Evolutionary conservation across 2,329 filamentous ascomycete genomes (phyloP), one percentile per base, ranked within the genome.

Genomic region (Exophiala mesophila): DNA sequence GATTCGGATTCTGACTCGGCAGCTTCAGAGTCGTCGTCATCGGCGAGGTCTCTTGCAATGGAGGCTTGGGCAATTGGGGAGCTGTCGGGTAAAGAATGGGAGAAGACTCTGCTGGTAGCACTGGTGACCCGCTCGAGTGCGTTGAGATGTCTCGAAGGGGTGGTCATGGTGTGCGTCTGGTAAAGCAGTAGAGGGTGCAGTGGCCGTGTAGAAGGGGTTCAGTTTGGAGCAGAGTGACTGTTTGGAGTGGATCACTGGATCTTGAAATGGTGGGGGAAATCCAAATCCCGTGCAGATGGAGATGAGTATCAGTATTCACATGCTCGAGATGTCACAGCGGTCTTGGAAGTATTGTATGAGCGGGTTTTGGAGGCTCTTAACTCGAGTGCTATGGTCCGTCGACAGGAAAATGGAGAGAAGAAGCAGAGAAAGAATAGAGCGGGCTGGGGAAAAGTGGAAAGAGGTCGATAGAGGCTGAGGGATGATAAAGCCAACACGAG

Each of bases 51-150:
- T 26, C 77, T 71, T 5, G 80, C 80, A 44, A 88, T 69, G 23
- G 77, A 75, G 20, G 77, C 76, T 49, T 83, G 77, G 1, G 80
- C 82, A 35, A 84, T 70, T 16, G 82, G 80, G n/a, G 82, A 83
- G 19, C 71, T 68, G 16, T 77, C 73, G 18, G 68, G 67, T 60
- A 80, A 80, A 4, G 69, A 72, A 26, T 58, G 59, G 39, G 63
- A 26, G 24, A 56, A 51, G 15, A 45, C 49, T 28, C 45, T 36
- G 21, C 42, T 49, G 18, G 43, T 49, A n/a, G 44, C 26, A 32
- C 48, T 53, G 37, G 45, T 39, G 18, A 53, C 50, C 3, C 50
- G 47, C 16, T 53, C 48, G 2, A 53, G 50, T 20, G 44, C 36
- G 23, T 32, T 41, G 26, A 24, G 10, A 9, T 17, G 24, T 34